Percentiles rank a stretch among this genome's conserved stretches.
Evolutionary conservation across 78 protist species (phyloP).

Genomic region (Pelomyxa schiedti): DNA sequence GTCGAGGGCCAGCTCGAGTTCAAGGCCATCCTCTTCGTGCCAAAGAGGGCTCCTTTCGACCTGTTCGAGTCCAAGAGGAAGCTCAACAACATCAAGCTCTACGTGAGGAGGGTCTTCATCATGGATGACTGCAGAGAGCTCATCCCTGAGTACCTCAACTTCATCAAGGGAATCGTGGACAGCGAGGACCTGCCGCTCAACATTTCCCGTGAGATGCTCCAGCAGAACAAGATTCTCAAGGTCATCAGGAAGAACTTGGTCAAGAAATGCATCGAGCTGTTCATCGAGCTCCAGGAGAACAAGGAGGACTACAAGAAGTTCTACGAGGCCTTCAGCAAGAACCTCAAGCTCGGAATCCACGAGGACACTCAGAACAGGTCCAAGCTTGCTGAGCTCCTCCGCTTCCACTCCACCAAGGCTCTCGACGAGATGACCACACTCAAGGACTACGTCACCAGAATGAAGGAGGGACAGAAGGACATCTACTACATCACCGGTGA

Average conservation of each 20-base stretch:
- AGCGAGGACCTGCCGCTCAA: constrained; percentile 99
- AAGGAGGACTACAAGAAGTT: constrained; percentile 94
- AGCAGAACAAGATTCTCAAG: constrained; percentile 96
- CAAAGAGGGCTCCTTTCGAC: constrained; percentile 97
- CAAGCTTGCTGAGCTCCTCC: constrained; percentile 92
- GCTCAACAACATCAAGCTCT: constrained; percentile 97
- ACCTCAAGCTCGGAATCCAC: constrained; percentile 98
- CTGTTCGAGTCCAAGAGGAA: constrained; percentile 94
- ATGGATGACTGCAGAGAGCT: constrained; percentile 98
- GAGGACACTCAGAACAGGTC: constrained; percentile 94
- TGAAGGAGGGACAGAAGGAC: constrained; percentile 96
- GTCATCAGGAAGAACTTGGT: constrained; percentile 96
- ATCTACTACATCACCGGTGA: constrained; percentile 99
- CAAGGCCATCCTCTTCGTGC: constrained; percentile 92
- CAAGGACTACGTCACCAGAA: constrained; percentile 94
- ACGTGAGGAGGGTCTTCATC: constrained; percentile 98
- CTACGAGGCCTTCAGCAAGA: constrained; percentile 94
- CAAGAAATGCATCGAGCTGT: constrained; percentile 95
- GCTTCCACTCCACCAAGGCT: constrained; percentile 89
- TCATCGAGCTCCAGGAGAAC: constrained; percentile 93
- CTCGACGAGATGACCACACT: constrained; percentile 90
- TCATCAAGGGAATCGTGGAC: constrained; percentile 98
- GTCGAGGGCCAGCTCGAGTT: constrained; percentile 99
- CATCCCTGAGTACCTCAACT: constrained; percentile 96
- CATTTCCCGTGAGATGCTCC: constrained; percentile 99